phyloP scores from a whole-genome alignment of 2,329 filamentous ascomycete species.

The Botryotinia globosa region DNA sequence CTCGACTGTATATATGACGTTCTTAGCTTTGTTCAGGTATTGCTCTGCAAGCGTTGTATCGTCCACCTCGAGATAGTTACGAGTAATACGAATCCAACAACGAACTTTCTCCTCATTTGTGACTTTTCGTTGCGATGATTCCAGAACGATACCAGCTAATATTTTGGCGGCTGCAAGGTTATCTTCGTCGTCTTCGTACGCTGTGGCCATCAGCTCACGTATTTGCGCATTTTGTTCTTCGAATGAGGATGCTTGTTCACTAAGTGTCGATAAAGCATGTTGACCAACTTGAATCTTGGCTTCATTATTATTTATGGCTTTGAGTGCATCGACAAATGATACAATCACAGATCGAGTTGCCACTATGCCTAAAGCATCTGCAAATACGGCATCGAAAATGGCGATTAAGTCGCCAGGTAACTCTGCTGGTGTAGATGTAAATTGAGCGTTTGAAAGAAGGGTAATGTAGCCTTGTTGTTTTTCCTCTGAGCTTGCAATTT shows the following conservation, averaged over 20 bases:
- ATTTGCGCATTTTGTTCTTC: constrained; percentile 81
- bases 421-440: constrained; percentile 25
- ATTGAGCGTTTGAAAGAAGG: constrained; percentile 45
- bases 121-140: constrained; percentile 82
- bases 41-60: constrained; percentile 81
- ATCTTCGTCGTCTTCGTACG: constrained; percentile 80
- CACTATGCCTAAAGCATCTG: constrained; percentile 37
- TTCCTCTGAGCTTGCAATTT: constrained; percentile 43
- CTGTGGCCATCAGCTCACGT: constrained; percentile 76
- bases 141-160: constrained; percentile 76
- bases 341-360: constrained; percentile 35
- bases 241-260: constrained; percentile 64
- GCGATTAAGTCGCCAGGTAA: constrained; percentile 34
- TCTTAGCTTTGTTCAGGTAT: constrained; percentile 93
- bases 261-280: constrained; percentile 66
- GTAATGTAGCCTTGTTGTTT: constrained; percentile 48
- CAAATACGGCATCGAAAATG: constrained; percentile 38
- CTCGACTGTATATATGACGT: constrained; percentile 75
- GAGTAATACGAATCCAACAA: constrained; percentile 90
- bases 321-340: constrained; percentile 64
- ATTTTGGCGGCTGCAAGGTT: constrained; percentile 73
- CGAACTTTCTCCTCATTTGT: constrained; percentile 77
- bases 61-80: constrained; percentile 91
- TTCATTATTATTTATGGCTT: constrained; percentile 57
- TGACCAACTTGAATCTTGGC: constrained; percentile 73